Base-by-base conservation (phyloP, 2,329 filamentous ascomycete species). In the Helicocarpus griseus region DNA sequence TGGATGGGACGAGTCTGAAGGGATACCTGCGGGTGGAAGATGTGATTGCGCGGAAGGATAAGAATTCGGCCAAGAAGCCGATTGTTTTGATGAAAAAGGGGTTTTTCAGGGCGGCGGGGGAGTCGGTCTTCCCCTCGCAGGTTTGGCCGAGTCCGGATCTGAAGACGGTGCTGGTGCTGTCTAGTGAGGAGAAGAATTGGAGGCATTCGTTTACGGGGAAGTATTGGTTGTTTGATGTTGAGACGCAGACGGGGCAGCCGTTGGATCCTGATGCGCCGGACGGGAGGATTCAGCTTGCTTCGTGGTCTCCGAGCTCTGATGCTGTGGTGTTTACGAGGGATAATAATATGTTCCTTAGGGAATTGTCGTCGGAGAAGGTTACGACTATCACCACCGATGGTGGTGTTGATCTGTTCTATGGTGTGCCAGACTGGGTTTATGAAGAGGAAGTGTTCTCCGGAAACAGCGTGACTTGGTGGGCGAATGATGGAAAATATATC, bases 401-500 rank as follows among this genome's bases (percentile, higher is more conserved):
- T 11, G 88, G 91, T 0, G 75, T 82, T 0, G 83, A 97, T 60
- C 81, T 93, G 54, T 98, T 98, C 69, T 96, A 98, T 61, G 93
- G 93, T 17, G 82, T 96, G 19, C 93, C 93, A 0, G 94, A 98
- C 67, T 98, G 93, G 93, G 93, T 97, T 0, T 95, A 95, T 62
- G 88, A 94, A 64, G 82, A 86, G 61, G 89, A 95, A 66, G 88
- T 95, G 2, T 87, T 97, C 56, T 69, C 74, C 13, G 85, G 80
- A 1, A 86, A 87, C 59, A 88, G 81, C 55, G 91, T 87, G 4
- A 94, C 90, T 1, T 98, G 94, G 93, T 98, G 90, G 90, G 91
- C 89, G 31, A 79, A 84, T 33, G 88, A 94, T 65, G 93, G 90
- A 48, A 85, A 89, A 61, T 95, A 87, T 64, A 72, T 98, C 53